Evolutionary conservation across 305 asterid species (phyloP), one percentile per base, ranked within the genome.

Genomic region (Withania somnifera): DNA sequence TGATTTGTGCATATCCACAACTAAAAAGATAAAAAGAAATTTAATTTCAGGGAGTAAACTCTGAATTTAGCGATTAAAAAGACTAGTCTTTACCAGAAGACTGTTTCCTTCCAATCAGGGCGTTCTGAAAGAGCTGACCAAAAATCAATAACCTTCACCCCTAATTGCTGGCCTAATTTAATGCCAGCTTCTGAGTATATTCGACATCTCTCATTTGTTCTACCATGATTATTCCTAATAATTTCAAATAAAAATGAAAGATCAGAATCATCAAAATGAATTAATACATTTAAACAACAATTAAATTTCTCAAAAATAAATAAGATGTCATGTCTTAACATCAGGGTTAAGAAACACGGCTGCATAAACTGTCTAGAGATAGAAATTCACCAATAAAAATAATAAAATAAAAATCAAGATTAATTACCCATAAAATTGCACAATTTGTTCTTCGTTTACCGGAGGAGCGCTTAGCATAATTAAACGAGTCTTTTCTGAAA

Each of bases 391-490:
- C n/a, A n/a, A n/a, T n/a, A n/a, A n/a, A n/a, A n/a, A n/a, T n/a
- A n/a, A n/a, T n/a, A n/a, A n/a, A n/a, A n/a, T n/a, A n/a, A n/a
- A n/a, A n/a, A n/a, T n/a, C n/a, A n/a, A n/a, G n/a, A 17, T 7
- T n/a, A 42, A 67, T 87, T 89, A 92, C 98, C 97, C 91, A 3
- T 82, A 87, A 28, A 45, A n/a, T 80, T 90, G 84, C 28, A 82
- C 82, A 78, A 87, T 51, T 84, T 63, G 88, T 14, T 69, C 86
- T 84, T 92, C 98, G 9, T 92, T 91, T 80, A 92, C 84, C 0
- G 98, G 92, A 82, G 98, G 98, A 69, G 94, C 77, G 58, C 82
- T 90, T 14, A 93, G 95, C 83, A 94, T 92, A 82, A 95, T 89
- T 69, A 92, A 14, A 78, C 93, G 86, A 11, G 91, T 90, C 80